Evolutionary conservation across 306 rosid genomes (phyloP), one percentile per base, ranked within the genome.

Genomic region (Inga oerstediana): DNA sequence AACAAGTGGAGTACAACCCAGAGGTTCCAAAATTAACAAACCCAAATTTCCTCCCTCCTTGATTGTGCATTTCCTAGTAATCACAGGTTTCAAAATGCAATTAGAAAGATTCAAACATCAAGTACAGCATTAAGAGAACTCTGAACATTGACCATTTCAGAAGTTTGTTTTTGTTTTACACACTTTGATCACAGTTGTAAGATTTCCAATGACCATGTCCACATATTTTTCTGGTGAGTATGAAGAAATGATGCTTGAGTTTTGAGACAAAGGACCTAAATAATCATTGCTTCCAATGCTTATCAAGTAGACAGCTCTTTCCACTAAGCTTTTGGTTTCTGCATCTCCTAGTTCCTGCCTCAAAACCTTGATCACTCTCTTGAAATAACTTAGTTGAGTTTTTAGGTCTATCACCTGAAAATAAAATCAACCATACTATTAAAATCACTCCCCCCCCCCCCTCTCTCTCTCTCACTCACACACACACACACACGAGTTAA

Each of bases 231-330:
- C 74, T 51, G 73, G 76, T 77, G 94, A 68, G 80, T 72, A 74
- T 79, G 91, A 75, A 19, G 79, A 74, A n/a, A 88, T 65, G 2
- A 67, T 4, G 41, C 85, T 68, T 56, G 92, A 87, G 58, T 89
- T 86, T 82, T 84, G 79, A 78, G 87, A 56, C 66, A 88, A 10
- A 86, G 61, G 78, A 77, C 77, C 90, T 78, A 41, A 48, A 80
- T 92, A 94, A 76, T 92, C 98, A 80, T 94, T 94, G 86, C 22
- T 62, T 65, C 97, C 98, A 3, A 91, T 80, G 85, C 81, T 79
- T 56, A 92, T 83, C 80, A 94, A 86, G 82, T 91, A 92, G 82
- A 92, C 91, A 61, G 91, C 97, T 82, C 81, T 82, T 76, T 93
- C 87, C n/a, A 89, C 65, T 52, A 79, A 46, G 71, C 11, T 49